A percentile compares a stretch with the other conserved stretches of the same genome.
phyloP scores from a whole-genome alignment of 345 rosid genomes.

The Lepidium africanum region DNA sequence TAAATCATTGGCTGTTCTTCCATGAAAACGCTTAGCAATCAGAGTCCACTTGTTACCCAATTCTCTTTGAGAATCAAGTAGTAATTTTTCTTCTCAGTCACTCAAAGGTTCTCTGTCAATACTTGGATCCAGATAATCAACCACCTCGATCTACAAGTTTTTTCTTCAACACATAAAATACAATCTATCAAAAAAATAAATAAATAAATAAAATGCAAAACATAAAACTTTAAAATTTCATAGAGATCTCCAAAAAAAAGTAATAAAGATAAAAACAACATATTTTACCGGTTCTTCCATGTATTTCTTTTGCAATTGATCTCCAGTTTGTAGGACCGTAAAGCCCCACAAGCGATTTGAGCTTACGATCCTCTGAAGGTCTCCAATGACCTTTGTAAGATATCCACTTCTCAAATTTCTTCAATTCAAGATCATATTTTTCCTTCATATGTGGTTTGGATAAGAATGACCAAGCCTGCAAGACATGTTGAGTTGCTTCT shows the following conservation, averaged over 20 bases:
- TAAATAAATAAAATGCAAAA: background rate
- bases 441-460: slow-evolving; percentile 32
- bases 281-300: background rate
- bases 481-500: slow-evolving; percentile 31
- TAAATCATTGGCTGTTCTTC: slow-evolving; percentile 53
- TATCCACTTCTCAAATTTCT: too few relatives aligned
- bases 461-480: slow-evolving; percentile 39
- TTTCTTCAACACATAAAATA: background rate
- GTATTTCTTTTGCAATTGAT: background rate
- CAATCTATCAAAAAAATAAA: too few relatives aligned
- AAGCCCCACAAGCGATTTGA: background rate
- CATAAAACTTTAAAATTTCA: background rate
- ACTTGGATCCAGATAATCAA: background rate
- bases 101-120: background rate
- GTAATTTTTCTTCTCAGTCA: background rate
- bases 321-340: background rate
- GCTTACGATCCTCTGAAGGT: background rate
- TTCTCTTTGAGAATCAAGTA: slow-evolving; percentile 42
- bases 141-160: background rate
- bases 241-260: background rate
- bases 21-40: slow-evolving; percentile 44
- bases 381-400: background rate
- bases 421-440: slow-evolving; percentile 24
- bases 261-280: too few relatives aligned
- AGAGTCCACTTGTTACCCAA: slow-evolving; percentile 52